phyloP scores from a whole-genome alignment of 805 yeast species.

The Candida cerambycidarum region DNA sequence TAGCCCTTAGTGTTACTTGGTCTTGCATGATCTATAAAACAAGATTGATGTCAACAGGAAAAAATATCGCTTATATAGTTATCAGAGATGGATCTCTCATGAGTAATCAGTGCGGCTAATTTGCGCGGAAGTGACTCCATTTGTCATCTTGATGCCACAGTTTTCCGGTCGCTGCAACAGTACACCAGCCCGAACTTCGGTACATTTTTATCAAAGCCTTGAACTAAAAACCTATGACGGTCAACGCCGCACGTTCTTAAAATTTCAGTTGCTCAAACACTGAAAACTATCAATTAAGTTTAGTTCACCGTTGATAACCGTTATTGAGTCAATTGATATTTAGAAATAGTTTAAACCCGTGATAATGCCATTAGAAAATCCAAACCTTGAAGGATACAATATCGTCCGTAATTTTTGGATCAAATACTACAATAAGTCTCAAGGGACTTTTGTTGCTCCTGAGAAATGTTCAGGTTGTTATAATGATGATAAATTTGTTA shows the following conservation, averaged over 20 bases:
- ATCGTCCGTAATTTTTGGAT: slow-evolving; percentile 44
- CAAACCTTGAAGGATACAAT: slow-evolving; percentile 41
- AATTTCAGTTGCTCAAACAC: slow-evolving; percentile 1
- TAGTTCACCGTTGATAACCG: not conserved
- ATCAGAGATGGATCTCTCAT: too few relatives aligned
- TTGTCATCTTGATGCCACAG: too few relatives aligned
- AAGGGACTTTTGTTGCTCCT: slow-evolving; percentile 41
- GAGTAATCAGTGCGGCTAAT: slow-evolving; percentile 1
- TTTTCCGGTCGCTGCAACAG: too few relatives aligned
- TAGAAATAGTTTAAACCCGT: too few relatives aligned
- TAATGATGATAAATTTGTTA: slow-evolving; percentile 53
- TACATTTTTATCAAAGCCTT: not conserved
- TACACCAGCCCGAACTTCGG: not conserved
- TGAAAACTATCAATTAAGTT: not conserved
- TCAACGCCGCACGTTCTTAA: slow-evolving; percentile 6
- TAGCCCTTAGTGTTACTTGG: slow-evolving; percentile 73
- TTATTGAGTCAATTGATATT: not conserved
- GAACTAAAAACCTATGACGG: not conserved
- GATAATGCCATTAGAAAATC: slow-evolving; percentile 28
- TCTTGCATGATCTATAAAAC: slow-evolving; percentile 31
- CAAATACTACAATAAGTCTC: slow-evolving; percentile 37
- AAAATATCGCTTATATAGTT: not conserved
- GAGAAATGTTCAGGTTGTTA: slow-evolving; percentile 43
- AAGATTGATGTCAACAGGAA: not conserved
- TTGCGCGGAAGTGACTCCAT: too few relatives aligned